phyloP scores from a whole-genome alignment of 345 rosid genomes.

The Punica granatum region DNA sequence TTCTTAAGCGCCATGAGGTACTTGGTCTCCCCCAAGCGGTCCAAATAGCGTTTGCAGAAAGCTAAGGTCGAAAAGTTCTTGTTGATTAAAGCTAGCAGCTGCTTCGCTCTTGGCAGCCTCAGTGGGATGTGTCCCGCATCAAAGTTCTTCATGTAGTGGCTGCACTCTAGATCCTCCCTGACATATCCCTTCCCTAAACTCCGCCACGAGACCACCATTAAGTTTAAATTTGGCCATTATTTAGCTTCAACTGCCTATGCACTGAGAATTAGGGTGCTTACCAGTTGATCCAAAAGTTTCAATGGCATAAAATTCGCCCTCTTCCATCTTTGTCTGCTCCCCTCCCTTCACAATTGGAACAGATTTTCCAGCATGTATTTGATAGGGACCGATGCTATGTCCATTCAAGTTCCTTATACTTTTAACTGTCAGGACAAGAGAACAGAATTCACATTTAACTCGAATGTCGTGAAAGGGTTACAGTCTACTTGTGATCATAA shows the following conservation, averaged over 20 bases:
- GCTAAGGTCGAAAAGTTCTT: constrained; percentile 91
- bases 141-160: constrained; percentile 89
- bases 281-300: constrained; percentile 97
- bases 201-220: neutral
- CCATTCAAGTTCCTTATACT: constrained; percentile 87
- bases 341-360: constrained; percentile 97
- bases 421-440: constrained; percentile 43
- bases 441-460: neutral
- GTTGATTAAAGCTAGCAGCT: constrained; percentile 83
- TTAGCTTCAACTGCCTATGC: neutral
- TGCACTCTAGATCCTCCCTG: constrained; percentile 88
- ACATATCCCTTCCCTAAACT: constrained; percentile 80
- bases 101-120: constrained; percentile 90
- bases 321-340: constrained; percentile 97
- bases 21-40: constrained; percentile 87
- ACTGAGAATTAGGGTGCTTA: constrained; percentile 14
- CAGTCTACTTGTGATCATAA: neutral
- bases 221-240: neutral
- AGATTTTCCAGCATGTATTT: constrained; percentile 92
- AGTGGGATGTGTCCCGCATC: constrained; percentile 73
- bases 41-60: constrained; percentile 88
- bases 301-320: constrained; percentile 90
- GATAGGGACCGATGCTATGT: constrained; percentile 77
- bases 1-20: constrained; percentile 93
- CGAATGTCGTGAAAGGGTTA: neutral